These are phyloP conservation scores for Hericium erinaceus DNA, from an alignment of 768 basidiomycete genomes.

Conservation along the genomic window DNA sequence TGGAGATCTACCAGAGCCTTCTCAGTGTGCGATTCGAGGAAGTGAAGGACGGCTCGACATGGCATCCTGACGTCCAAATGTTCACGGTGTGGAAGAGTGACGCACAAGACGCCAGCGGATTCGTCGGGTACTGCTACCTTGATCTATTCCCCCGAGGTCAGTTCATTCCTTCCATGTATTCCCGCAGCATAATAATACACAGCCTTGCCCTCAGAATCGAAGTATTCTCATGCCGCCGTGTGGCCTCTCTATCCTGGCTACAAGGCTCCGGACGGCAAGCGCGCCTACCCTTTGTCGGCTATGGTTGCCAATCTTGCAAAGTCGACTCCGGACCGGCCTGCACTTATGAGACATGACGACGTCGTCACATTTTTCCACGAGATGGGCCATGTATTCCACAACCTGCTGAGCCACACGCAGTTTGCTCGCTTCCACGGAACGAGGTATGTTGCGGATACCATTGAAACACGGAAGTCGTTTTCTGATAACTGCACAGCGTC, in stretches of 20 bases:
- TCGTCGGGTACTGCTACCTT: slow-evolving; percentile 80
- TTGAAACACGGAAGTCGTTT: slow-evolving; percentile 1
- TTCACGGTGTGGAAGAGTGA: slow-evolving; percentile 81
- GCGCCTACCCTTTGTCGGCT: slow-evolving; percentile 65
- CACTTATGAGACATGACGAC: slow-evolving; percentile 80
- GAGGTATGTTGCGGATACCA: slow-evolving; percentile 9
- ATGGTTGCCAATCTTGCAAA: slow-evolving; percentile 94
- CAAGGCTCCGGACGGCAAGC: slow-evolving; percentile 41
- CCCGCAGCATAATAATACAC: not conserved
- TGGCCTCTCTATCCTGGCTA: slow-evolving; percentile 71
- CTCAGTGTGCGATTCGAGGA: slow-evolving; percentile 63
- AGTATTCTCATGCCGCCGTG: slow-evolving; percentile 84
- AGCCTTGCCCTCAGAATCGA: slow-evolving; percentile 37
- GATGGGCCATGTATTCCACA: slow-evolving; percentile 52
- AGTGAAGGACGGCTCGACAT: slow-evolving; percentile 40
- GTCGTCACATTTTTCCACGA: slow-evolving; percentile 92
- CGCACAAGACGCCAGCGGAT: slow-evolving; percentile 59
- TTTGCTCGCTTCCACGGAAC: slow-evolving; percentile 81
- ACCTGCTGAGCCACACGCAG: slow-evolving; percentile 56
- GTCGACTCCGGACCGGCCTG: slow-evolving; percentile 69
- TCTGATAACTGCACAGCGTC: slow-evolving; percentile 29
- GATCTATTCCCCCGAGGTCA: slow-evolving; percentile 79
- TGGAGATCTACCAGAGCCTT: slow-evolving; percentile 76
- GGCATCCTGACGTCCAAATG: slow-evolving; percentile 86
- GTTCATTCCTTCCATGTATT: slow-evolving; percentile 11